Base-by-base conservation (phyloP, 2,329 filamentous ascomycete species). In the Colletotrichum lini region DNA sequence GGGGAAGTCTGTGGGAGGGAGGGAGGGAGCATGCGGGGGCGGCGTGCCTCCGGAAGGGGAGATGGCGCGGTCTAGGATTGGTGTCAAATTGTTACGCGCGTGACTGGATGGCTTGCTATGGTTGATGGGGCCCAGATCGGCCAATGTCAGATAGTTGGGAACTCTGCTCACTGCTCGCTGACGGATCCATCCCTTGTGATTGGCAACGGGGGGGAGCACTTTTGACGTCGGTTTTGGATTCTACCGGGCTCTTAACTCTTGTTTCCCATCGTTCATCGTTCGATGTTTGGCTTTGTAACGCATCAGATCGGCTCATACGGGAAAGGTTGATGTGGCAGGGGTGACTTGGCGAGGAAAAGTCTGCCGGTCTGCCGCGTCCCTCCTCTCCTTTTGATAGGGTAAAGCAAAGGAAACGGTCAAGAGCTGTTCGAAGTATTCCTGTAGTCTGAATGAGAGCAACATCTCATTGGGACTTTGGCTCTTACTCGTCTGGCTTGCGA, bases 111-210 rank as follows among this genome's bases (percentile, higher is more conserved):
- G 57, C 26, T 47, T 40, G 18, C 45, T 40, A 4, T 45, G 35
- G 18, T 26, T 30, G 6, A 61, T 42, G n/a, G 47, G 35, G 47
- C 47, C 40, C 30, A 9, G 35, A 13, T 13, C 9, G 21, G 47
- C n/a, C 60, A 52, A 44, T 53, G 16, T 9, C 15, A 62, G 9
- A 30, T 13, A 26, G 47, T 40, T 44, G 49, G 38, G 38, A 9
- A 42, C 16, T 44, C 23, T 30, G 38, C 47, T 63, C 21, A 30
- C 47, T 52, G 21, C 38, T 63, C 49, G 38, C 60, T 63, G 60
- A 45, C 60, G 49, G 49, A 54, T 54, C 49, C 60, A 45, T 63
- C 23, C n/a, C n/a, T 26, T 10, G 8, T 44, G n/a, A 42, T 62
- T 53, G 47, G 47, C 23, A 63, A 23, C 16, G 30, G 30, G 30